These are phyloP conservation scores for Blastomyces gilchristii DNA, from an alignment of 2,329 filamentous ascomycete genomes.

Conservation along the genomic window DNA sequence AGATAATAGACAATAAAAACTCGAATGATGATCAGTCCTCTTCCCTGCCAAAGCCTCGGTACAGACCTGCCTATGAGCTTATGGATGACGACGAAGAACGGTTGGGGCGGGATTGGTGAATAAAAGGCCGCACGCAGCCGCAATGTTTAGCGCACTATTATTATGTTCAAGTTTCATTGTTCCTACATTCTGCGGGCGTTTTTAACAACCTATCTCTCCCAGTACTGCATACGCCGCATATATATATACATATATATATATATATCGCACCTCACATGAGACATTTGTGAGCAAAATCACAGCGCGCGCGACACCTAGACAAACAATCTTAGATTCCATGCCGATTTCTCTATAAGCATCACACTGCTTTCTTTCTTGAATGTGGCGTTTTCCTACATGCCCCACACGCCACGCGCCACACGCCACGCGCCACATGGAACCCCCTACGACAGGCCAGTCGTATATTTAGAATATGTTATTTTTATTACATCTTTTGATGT, in stretches of 20 bases:
- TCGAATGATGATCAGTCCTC: constrained; percentile 18
- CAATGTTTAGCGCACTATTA: background rate
- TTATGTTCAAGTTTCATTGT: background rate
- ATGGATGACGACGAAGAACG: constrained; percentile 67
- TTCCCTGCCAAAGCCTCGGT: constrained; percentile 25
- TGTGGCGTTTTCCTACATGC: background rate
- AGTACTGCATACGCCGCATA: background rate
- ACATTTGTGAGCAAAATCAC: background rate
- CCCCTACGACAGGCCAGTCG: too few species aligned
- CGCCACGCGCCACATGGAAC: too few species aligned
- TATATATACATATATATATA: background rate
- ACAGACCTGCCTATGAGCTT: constrained; percentile 66
- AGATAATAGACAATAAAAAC: constrained; percentile 15
- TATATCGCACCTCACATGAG: background rate
- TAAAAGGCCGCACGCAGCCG: too few species aligned
- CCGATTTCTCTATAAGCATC: background rate
- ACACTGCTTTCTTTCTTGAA: background rate
- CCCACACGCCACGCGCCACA: too few species aligned
- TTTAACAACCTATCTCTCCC: background rate
- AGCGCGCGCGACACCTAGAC: background rate
- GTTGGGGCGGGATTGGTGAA: constrained; percentile 53
- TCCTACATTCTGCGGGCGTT: background rate
- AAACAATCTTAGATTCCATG: background rate
- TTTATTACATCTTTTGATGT: too few species aligned
- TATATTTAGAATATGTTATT: too few species aligned